Conservation (phyloP, 2,329 filamentous ascomycete species). For the Pseudogymnoascus sp. region DNA sequence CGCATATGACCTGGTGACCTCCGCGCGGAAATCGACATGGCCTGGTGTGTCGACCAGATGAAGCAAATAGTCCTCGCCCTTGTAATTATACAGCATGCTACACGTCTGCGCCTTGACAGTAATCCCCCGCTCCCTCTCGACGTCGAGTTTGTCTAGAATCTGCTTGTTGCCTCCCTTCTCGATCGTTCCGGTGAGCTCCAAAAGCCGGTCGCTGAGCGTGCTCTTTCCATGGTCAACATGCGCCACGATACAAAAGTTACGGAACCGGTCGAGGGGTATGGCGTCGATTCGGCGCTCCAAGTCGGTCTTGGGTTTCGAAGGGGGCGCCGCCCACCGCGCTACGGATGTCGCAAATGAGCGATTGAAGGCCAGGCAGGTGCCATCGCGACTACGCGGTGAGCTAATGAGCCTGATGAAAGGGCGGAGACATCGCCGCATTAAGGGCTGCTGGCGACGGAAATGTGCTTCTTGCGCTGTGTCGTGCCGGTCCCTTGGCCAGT, state of each 20-base stretch:
- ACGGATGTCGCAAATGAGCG: constrained; percentile 24
- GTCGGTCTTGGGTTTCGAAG: constrained; percentile 30
- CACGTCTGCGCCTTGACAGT: constrained; percentile 99
- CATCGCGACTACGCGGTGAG: constrained; percentile 25
- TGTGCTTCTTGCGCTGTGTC: background rate
- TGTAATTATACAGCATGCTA: constrained; percentile 88
- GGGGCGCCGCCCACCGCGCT: constrained; percentile 22
- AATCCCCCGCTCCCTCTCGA: constrained; percentile 91
- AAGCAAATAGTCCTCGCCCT: constrained; percentile 80
- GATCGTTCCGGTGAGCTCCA: constrained; percentile 93
- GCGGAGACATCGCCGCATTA: constrained; percentile 31
- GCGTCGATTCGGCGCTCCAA: constrained; percentile 56
- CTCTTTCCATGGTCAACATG: constrained; percentile 99
- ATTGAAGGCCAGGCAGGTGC: constrained; percentile 15
- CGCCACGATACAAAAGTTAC: constrained; percentile 98
- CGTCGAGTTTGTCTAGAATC: constrained; percentile 92
- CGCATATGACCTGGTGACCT: constrained; percentile 91
- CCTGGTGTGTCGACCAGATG: constrained; percentile 96
- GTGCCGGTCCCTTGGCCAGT: background rate
- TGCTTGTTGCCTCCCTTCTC: constrained; percentile 82
- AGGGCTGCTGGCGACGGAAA: constrained; percentile 10
- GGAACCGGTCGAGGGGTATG: constrained; percentile 70
- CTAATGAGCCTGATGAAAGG: constrained; percentile 28
- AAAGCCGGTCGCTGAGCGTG: constrained; percentile 82
- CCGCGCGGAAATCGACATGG: constrained; percentile 94